Evolutionary conservation across 768 basidiomycete genomes (phyloP).

Genomic region (Strobilomyces dryophilus): DNA sequence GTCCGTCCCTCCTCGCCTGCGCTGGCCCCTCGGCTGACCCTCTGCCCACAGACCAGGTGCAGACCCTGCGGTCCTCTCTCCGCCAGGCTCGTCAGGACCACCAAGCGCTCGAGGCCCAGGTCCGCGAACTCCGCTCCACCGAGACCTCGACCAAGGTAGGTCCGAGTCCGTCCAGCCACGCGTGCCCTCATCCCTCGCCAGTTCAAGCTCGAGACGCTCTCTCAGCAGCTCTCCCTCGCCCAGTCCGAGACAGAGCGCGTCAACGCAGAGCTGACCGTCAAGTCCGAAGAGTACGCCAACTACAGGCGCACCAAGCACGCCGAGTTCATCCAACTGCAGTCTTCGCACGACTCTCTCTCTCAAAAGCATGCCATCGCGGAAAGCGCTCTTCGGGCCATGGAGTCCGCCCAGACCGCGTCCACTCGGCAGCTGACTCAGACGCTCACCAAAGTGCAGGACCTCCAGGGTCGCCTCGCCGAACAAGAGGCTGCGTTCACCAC

Average conservation of each 20-base stretch:
- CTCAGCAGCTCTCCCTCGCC: conserved; percentile 76
- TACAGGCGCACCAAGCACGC: conserved; percentile 80
- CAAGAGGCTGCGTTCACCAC: conserved; percentile 79
- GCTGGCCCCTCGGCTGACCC: background rate
- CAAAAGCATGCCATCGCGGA: conserved; percentile 65
- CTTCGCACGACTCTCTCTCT: conserved; percentile 67
- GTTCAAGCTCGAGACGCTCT: conserved; percentile 84
- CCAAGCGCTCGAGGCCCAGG: conserved; percentile 59
- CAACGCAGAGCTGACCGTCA: conserved; percentile 60
- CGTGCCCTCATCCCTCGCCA: conserved; percentile 30
- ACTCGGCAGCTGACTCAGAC: conserved; percentile 75
- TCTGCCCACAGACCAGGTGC: conserved; percentile 59
- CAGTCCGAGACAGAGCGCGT: conserved; percentile 73
- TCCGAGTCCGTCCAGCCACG: background rate
- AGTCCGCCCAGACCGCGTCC: conserved; percentile 67
- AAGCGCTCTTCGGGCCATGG: conserved; percentile 66
- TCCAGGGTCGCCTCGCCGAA: conserved; percentile 76
- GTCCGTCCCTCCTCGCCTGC: conserved; percentile 37
- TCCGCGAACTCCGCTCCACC: conserved; percentile 67
- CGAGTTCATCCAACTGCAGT: conserved; percentile 71
- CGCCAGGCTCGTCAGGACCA: conserved; percentile 76
- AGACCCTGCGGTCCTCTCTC: conserved; percentile 60
- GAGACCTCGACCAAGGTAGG: conserved; percentile 75
- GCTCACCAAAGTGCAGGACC: conserved; percentile 66
- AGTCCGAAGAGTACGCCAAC: conserved; percentile 79